Percentiles rank a stretch among this genome's conserved stretches.
These are phyloP conservation scores for Fusarium fujikuroi DNA, from an alignment of 2,329 filamentous ascomycete genomes.

Conservation along the genomic window DNA sequence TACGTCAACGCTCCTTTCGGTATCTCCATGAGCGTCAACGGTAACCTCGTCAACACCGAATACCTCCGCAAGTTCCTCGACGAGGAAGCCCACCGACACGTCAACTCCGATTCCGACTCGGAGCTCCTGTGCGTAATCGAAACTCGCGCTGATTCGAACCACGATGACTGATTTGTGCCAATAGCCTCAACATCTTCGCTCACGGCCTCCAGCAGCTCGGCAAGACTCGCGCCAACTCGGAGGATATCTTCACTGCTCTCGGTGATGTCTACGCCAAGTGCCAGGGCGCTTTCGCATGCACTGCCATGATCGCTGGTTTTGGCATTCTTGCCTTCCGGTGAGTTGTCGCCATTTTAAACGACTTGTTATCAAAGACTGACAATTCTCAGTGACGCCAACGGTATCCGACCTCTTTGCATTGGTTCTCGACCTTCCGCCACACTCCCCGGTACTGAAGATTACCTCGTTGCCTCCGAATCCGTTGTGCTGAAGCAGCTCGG, in stretches of 20 bases:
- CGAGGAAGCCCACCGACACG: slow-evolving; percentile 81
- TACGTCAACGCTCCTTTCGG: slow-evolving; percentile 78
- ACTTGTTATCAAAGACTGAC: slow-evolving; percentile 66
- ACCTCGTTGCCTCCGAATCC: slow-evolving; percentile 92
- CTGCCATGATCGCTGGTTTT: slow-evolving; percentile 84
- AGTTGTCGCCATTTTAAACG: slow-evolving; percentile 56
- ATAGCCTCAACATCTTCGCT: slow-evolving; percentile 84
- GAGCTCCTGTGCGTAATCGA: slow-evolving; percentile 58
- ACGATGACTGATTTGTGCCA: slow-evolving; percentile 64
- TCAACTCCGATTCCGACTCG: slow-evolving; percentile 86
- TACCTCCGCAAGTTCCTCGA: slow-evolving; percentile 79
- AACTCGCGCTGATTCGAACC: neutral
- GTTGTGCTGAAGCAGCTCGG: slow-evolving; percentile 85
- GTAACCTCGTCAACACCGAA: slow-evolving; percentile 83
- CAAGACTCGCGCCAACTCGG: slow-evolving; percentile 81
- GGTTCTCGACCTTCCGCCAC: slow-evolving; percentile 77
- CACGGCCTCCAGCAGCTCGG: slow-evolving; percentile 82
- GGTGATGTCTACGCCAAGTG: slow-evolving; percentile 78
- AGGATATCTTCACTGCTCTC: slow-evolving; percentile 80
- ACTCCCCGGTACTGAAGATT: slow-evolving; percentile 74
- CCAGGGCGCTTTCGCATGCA: slow-evolving; percentile 81
- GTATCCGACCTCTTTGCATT: slow-evolving; percentile 83
- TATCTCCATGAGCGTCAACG: slow-evolving; percentile 69
- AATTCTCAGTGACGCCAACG: slow-evolving; percentile 55
- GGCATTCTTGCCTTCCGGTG: slow-evolving; percentile 80